phyloP scores from a whole-genome alignment of 2,329 filamentous ascomycete genomes.

The Ambrosiella beaveri region DNA sequence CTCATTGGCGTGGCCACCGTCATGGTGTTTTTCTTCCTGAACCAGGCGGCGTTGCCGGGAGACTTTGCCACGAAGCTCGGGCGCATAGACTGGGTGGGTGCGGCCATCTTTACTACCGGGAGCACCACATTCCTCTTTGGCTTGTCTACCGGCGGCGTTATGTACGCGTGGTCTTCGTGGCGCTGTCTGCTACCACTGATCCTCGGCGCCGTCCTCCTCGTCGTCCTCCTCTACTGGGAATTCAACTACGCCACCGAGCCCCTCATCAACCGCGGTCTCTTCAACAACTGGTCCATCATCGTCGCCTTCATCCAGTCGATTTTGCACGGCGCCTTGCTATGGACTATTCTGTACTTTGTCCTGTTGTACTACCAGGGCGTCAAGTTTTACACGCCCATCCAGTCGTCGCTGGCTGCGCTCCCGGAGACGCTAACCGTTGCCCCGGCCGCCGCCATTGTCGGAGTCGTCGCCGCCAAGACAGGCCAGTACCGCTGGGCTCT shows the following conservation, averaged over 20 bases:
- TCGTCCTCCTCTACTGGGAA: conserved; percentile 38
- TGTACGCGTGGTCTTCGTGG: conserved; percentile 47
- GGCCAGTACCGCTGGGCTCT: conserved; percentile 44
- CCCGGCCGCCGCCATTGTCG: conserved; percentile 39
- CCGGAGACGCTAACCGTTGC: conserved; percentile 47
- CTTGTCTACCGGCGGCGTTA: conserved; percentile 38
- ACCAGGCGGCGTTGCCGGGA: conserved; percentile 15
- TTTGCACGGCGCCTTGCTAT: conserved; percentile 39
- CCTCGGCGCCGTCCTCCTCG: conserved; percentile 33
- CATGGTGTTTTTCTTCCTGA: conserved; percentile 17
- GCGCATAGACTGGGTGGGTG: conserved; percentile 44
- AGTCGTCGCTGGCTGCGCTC: conserved; percentile 38
- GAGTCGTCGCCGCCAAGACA: conserved; percentile 34
- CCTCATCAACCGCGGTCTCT: conserved; percentile 27
- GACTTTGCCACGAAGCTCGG: conserved; percentile 14
- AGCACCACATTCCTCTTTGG: conserved; percentile 32
- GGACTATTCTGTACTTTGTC: conserved; percentile 38
- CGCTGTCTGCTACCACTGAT: conserved; percentile 43
- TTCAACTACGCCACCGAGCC: conserved; percentile 31
- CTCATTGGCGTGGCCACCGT: conserved; percentile 17
- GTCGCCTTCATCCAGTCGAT: conserved; percentile 34
- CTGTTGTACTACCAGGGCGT: conserved; percentile 32
- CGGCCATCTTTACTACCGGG: conserved; percentile 40
- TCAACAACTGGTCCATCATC: conserved; percentile 31
- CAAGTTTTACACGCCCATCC: conserved; percentile 34